Evolutionary conservation across 176 grass and related monocot genomes (phyloP), one percentile per base, ranked within the genome.

Genomic region (Secale cereale): DNA sequence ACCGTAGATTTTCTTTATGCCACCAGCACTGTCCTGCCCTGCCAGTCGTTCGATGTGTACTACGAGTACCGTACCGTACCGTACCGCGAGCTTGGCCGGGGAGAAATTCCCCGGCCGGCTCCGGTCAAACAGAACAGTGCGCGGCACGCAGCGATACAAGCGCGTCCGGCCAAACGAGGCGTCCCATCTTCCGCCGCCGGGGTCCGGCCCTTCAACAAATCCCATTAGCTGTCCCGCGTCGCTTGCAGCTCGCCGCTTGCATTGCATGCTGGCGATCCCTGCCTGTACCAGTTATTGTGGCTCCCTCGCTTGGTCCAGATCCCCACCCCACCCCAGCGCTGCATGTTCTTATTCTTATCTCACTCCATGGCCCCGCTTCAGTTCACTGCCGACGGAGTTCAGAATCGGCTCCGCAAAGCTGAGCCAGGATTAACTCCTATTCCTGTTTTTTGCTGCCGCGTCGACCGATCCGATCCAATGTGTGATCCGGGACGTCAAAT

Each of bases 241-340:
- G 56, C 59, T 72, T 65, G 72, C 73, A 32, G 63, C 88, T 10
- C 26, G 52, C 50, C 20, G 50, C 50, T 0, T 7, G 50, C 50
- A n/a, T 19, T 1, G 15, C 20, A 19, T 8, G 20, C 54, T 6
- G 43, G 43, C 17, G 19, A 22, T 9, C 54, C 20, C 48, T 52
- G 16, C 46, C 46, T 14, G 46, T 7, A 54, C n/a, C 77, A 89
- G 88, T 85, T 70, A 89, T 85, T 68, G 82, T 35, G 63, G 69
- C 63, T 82, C 16, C 10, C 28, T 37, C 80, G 13, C 4, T 66
- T 26, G 66, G 78, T 90, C 65, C 79, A 83, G 84, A 90, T 86
- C 88, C 72, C 63, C 46, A 50, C 88, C 72, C 63, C 46, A 50
- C 1, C 46, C 16, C 41, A 23, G 45, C 83, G 27, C 72, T 15